phyloP scores from a whole-genome alignment of 2,329 filamentous ascomycete genomes.

The Paraphaeosphaeria sporulosa region DNA sequence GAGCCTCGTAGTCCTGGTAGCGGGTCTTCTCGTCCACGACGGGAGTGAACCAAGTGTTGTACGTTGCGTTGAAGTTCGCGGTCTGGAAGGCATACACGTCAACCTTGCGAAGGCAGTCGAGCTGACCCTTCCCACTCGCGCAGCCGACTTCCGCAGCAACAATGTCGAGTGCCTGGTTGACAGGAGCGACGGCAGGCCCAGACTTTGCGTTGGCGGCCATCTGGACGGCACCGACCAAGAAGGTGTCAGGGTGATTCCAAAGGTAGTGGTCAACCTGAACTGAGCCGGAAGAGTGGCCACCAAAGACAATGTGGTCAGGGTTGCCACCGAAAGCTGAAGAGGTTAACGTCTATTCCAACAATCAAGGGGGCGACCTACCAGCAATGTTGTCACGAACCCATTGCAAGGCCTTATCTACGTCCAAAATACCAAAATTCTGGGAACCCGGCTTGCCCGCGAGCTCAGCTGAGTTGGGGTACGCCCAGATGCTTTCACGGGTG shows the following conservation, averaged over 20 bases:
- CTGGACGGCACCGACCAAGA: slow-evolving; percentile 30
- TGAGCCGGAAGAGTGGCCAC: slow-evolving; percentile 44
- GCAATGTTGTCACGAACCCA: slow-evolving; percentile 49
- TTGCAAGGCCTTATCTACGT: slow-evolving; percentile 47
- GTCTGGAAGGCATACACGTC: slow-evolving; percentile 34
- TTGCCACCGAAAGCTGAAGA: slow-evolving; percentile 50
- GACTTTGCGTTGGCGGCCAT: slow-evolving; percentile 37
- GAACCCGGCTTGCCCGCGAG: slow-evolving; percentile 27
- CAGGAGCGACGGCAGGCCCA: slow-evolving; percentile 30
- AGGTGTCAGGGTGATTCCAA: slow-evolving; percentile 34
- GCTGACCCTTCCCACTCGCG: slow-evolving; percentile 26
- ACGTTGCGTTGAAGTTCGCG: slow-evolving; percentile 32
- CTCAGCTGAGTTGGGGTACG: slow-evolving; percentile 52
- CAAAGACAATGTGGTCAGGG: slow-evolving; percentile 54
- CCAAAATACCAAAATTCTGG: slow-evolving; percentile 47
- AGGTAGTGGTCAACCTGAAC: slow-evolving; percentile 36
- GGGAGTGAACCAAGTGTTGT: slow-evolving; percentile 36
- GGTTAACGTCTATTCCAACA: not conserved
- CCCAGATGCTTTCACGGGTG: slow-evolving; percentile 47
- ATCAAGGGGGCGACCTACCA: slow-evolving; percentile 4
- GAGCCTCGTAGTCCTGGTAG: slow-evolving; percentile 28
- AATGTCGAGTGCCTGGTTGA: slow-evolving; percentile 31
- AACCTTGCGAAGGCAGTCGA: slow-evolving; percentile 31
- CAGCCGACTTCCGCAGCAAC: slow-evolving; percentile 35
- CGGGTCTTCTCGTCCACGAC: slow-evolving; percentile 32